Evolutionary conservation across 2,329 filamentous ascomycete genomes (phyloP), one percentile per base, ranked within the genome.

Genomic region (Diaporthe batatas): DNA sequence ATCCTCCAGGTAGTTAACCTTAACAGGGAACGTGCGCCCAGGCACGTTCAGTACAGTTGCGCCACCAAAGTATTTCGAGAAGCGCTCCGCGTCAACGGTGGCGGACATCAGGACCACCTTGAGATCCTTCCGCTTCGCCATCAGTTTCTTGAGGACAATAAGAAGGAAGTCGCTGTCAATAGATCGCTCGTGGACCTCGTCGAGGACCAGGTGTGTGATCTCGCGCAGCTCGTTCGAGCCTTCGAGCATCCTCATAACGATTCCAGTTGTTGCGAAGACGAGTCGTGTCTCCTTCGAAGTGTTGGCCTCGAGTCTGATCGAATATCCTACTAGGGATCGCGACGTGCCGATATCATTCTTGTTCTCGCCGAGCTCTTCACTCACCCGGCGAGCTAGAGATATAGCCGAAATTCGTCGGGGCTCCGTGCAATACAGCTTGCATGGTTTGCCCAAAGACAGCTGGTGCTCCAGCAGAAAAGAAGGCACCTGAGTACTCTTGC

Each of bases 191-290:
- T 99, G 96, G 2, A 98, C 96, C 82, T 99, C 96, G 79, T 99
- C 96, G n/a, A 99, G 91, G 58, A 99, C 91, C 73, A 99, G 85
- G 83, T 98, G 96, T 0, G 96, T 98, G 68, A 99, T 92, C 75
- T 98, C 96, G 72, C 91, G 89, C 55, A 99, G 89, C 71, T 97
- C 93, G 75, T 94, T 93, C 0, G 94, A 93, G 11, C 92, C 92
- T 81, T 99, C 96, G 18, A 99, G 87, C 96, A 99, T 98, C 36
- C 96, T 91, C 87, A 99, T 94, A n/a, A 99, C 94, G 72, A 99
- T 97, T 84, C 96, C 91, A 7, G 91, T 93, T 2, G 93, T 98
- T 69, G 96, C 96, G 82, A 95, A 99, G 7, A 98, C 91, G 34
- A 99, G 89, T 68, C 94, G 89, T 2, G 95, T 98, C 77, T 94